Percentiles rank a stretch among this genome's conserved stretches.
These are phyloP conservation scores for Papiliotrema terrestris DNA, from an alignment of 1,284 basidiomycete species.

Conservation along the genomic window DNA sequence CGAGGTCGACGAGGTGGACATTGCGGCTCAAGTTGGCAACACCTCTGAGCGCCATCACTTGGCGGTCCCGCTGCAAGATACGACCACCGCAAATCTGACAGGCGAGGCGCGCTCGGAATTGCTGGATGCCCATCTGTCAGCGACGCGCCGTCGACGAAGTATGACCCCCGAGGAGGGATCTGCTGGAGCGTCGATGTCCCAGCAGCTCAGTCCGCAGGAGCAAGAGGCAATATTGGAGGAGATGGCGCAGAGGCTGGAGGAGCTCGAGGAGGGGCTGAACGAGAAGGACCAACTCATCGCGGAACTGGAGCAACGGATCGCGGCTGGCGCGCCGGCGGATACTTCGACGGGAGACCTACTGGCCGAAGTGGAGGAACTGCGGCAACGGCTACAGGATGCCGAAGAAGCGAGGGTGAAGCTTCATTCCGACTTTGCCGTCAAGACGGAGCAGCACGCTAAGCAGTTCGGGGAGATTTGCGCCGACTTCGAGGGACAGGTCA, in stretches of 20 bases:
- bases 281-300: conserved; percentile 30
- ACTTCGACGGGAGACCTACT: neutral
- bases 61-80: neutral
- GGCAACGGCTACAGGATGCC: conserved; percentile 22
- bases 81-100: neutral
- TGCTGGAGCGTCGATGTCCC: neutral
- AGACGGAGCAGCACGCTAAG: conserved; percentile 37
- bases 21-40: conserved; percentile 3
- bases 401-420: conserved; percentile 16
- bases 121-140: conserved; percentile 3
- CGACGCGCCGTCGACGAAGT: neutral
- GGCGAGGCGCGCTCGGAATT: neutral
- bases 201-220: neutral
- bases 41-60: neutral
- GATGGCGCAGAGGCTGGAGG: conserved; percentile 18
- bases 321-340: neutral
- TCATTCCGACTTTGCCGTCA: conserved; percentile 31
- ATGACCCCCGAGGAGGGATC: neutral
- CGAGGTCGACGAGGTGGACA: conserved; percentile 29
- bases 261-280: conserved; percentile 23
- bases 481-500: conserved; percentile 34
- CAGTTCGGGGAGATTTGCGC: conserved; percentile 40
- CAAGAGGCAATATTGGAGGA: conserved; percentile 6
- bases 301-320: conserved; percentile 19
- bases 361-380: conserved; percentile 10